Conservation (phyloP, 306 rosid species). For the Cicer pinnatifidum region DNA sequence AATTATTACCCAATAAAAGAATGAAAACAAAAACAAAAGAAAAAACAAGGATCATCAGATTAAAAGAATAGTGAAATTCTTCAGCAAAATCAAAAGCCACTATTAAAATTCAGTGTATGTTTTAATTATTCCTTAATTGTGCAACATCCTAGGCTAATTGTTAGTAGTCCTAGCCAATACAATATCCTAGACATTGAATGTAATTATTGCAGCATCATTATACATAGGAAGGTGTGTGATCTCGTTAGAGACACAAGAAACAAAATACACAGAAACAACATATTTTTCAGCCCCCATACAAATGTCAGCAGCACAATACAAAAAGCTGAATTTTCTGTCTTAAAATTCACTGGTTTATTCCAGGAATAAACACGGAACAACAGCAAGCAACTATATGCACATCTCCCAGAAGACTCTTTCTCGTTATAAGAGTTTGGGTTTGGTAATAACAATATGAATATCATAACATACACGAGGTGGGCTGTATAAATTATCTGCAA, state of each 20-base stretch:
- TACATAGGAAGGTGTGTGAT: no score
- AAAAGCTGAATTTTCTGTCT: constrained; percentile 30
- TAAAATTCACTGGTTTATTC: constrained; percentile 7
- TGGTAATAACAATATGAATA: constrained; percentile 34
- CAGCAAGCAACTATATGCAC: constrained; percentile 25
- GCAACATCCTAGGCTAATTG: no score
- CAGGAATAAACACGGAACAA: constrained; percentile 23
- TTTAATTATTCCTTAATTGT: no score
- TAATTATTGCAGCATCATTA: no score
- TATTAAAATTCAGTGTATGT: no score
- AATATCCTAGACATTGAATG: no score
- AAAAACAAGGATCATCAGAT: constrained; percentile 22
- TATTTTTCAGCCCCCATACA: background rate
- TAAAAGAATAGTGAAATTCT: constrained; percentile 43
- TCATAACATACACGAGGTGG: constrained; percentile 69
- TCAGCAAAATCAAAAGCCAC: constrained; percentile 13
- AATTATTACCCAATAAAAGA: background rate
- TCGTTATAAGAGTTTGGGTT: background rate
- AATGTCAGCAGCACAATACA: constrained; percentile 23
- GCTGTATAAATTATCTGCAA: constrained; percentile 69
- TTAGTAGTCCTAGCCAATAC: no score
- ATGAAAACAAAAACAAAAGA: constrained; percentile 25
- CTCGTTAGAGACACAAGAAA: no score
- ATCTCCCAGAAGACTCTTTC: constrained; percentile 30
- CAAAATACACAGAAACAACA: no score